Evolutionary conservation across 495 filamentous ascomycete species (phyloP).

Genomic region (Lasiosphaeriaceae sp.): DNA sequence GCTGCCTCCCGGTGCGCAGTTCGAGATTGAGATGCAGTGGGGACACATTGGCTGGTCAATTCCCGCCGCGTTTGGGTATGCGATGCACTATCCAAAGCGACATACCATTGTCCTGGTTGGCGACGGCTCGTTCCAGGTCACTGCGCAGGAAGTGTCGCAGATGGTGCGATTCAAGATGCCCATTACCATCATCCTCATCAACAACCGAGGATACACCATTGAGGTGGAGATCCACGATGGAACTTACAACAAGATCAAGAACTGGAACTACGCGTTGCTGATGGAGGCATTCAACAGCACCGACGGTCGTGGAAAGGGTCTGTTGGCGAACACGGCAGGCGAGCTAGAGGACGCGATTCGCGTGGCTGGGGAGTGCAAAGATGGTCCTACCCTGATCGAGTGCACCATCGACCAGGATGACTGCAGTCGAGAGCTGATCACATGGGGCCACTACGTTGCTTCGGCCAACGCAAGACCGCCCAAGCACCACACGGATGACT

Average conservation of each 20-base stretch:
- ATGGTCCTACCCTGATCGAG: constrained; percentile 22
- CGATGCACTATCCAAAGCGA: constrained; percentile 15
- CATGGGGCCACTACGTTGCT: constrained; percentile 24
- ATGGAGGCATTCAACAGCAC: constrained; percentile 18
- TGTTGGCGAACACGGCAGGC: constrained; percentile 16
- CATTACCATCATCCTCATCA: constrained; percentile 32
- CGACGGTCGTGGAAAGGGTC: constrained; percentile 18
- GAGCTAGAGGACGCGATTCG: constrained; percentile 16
- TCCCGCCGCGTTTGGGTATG: constrained; percentile 23
- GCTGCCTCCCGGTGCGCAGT: constrained; percentile 18
- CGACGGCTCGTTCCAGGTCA: constrained; percentile 29
- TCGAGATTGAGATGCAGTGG: constrained; percentile 31
- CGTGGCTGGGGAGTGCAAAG: constrained; percentile 5
- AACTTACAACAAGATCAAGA: constrained; percentile 25
- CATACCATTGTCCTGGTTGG: constrained; percentile 21
- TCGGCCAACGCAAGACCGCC: constrained; percentile 22
- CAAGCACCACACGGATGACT: neutral
- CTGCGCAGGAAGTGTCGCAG: constrained; percentile 27
- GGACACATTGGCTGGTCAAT: constrained; percentile 29
- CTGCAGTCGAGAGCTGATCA: constrained; percentile 25
- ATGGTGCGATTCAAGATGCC: constrained; percentile 27
- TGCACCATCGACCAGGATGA: constrained; percentile 25
- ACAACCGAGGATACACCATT: constrained; percentile 50
- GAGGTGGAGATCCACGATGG: constrained; percentile 49
- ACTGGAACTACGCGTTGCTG: constrained; percentile 23